A percentile compares a stretch with the other conserved stretches of the same genome.
These are phyloP conservation scores for Dentipellis sp. DNA, from an alignment of 768 basidiomycete species.

Conservation along the genomic window DNA sequence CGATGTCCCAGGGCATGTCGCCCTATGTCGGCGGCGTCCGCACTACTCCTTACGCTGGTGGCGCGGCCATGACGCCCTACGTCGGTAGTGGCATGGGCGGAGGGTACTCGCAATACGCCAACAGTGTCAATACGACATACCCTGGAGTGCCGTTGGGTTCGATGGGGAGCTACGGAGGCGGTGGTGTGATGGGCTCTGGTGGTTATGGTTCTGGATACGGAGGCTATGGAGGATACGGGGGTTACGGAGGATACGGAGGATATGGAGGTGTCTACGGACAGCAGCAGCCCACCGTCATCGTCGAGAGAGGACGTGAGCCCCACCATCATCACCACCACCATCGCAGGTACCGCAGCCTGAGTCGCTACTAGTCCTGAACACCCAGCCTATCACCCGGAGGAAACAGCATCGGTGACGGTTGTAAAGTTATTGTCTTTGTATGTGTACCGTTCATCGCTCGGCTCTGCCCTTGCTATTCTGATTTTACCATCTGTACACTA, in stretches of 20 bases:
- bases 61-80: not conserved
- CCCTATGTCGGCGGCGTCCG: not conserved
- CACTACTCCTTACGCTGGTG: not conserved
- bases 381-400: too few relatives aligned
- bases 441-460: too few relatives aligned
- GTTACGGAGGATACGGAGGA: not conserved
- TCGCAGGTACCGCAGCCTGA: conserved; percentile 11
- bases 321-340: conserved; percentile 4
- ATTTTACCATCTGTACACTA: too few relatives aligned
- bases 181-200: not conserved
- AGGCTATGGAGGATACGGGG: not conserved
- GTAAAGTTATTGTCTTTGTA: too few relatives aligned
- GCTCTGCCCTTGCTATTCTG: too few relatives aligned
- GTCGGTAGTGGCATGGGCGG: not conserved
- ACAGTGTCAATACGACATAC: not conserved
- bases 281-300: not conserved
- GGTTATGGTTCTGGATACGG: not conserved
- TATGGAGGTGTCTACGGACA: not conserved
- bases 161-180: not conserved
- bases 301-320: not conserved
- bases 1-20: not conserved
- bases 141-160: not conserved
- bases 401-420: too few relatives aligned
- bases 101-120: not conserved
- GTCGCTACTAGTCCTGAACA: too few relatives aligned